phyloP scores from a whole-genome alignment of 768 basidiomycete species.

The Atractiella rhizophila region DNA sequence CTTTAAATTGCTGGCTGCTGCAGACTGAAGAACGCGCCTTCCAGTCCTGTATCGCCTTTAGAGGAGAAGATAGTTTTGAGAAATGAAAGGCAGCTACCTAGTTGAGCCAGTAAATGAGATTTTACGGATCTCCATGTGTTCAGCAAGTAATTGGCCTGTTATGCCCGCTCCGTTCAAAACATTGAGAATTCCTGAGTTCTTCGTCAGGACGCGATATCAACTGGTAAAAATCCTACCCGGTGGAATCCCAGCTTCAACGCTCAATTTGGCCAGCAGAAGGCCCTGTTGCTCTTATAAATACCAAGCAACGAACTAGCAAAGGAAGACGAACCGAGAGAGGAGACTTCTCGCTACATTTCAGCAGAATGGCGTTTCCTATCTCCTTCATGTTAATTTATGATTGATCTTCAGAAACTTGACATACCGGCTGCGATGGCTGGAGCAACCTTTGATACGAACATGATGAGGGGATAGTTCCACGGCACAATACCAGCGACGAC shows the following conservation, averaged over 20 bases:
- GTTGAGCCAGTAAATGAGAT: slow-evolving; percentile 18
- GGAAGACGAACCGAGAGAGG: neutral
- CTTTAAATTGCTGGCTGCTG: slow-evolving; percentile 14
- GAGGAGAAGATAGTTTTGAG: neutral
- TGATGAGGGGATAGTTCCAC: neutral
- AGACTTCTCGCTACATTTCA: slow-evolving; percentile 12
- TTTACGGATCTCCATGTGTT: slow-evolving; percentile 13
- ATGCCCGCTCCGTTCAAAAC: slow-evolving; percentile 6
- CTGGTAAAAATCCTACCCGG: no score
- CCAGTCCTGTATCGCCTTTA: slow-evolving; percentile 1
- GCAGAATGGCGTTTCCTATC: slow-evolving; percentile 14
- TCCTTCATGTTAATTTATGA: no score
- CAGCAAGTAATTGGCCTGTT: slow-evolving; percentile 12
- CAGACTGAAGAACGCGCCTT: slow-evolving; percentile 8
- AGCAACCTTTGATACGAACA: slow-evolving; percentile 1
- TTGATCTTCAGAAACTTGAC: no score
- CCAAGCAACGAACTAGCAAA: neutral
- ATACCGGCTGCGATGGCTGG: slow-evolving; percentile 11
- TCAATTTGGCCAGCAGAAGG: slow-evolving; percentile 2
- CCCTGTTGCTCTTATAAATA: neutral
- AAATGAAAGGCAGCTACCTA: neutral
- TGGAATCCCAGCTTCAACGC: slow-evolving; percentile 12
- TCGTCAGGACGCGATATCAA: no score
- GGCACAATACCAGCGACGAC: slow-evolving; percentile 2
- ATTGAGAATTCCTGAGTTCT: slow-evolving; percentile 14